Evolutionary conservation across 1,139 yeast genomes (phyloP).

Genomic region (Kodamaea anthophila): DNA sequence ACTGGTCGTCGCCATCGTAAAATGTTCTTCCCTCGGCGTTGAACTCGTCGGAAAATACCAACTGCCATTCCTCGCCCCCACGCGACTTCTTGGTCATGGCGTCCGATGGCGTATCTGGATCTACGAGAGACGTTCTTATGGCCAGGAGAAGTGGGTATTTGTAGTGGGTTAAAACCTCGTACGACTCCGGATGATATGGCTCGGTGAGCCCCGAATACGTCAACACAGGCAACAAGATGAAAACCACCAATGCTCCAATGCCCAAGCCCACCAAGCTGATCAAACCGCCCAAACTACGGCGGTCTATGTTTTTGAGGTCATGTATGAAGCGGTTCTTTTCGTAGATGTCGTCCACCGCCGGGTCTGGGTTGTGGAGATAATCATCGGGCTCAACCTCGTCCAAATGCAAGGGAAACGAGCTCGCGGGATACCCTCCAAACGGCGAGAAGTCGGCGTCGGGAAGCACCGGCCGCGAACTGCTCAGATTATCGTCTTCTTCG

Average conservation of each 20-base stretch:
- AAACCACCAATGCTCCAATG: slow-evolving; percentile 57
- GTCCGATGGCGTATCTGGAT: slow-evolving; percentile 68
- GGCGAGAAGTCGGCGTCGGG: slow-evolving; percentile 51
- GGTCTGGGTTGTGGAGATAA: slow-evolving; percentile 88
- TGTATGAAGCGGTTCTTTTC: slow-evolving; percentile 57
- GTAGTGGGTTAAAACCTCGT: slow-evolving; percentile 50
- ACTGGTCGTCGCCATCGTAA: slow-evolving; percentile 79
- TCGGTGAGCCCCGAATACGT: slow-evolving; percentile 63
- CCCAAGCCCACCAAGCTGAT: slow-evolving; percentile 52
- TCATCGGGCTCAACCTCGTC: slow-evolving; percentile 93
- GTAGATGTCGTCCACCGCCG: slow-evolving; percentile 75
- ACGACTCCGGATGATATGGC: slow-evolving; percentile 22
- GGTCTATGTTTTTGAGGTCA: slow-evolving; percentile 58
- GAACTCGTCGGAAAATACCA: slow-evolving; percentile 81
- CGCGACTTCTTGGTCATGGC: slow-evolving; percentile 41
- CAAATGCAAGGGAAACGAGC: slow-evolving; percentile 75
- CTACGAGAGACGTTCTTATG: slow-evolving; percentile 57
- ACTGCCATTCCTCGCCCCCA: slow-evolving; percentile 59
- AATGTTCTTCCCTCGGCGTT: slow-evolving; percentile 78
- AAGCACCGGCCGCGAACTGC: slow-evolving; percentile 8
- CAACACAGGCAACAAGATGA: slow-evolving; percentile 66
- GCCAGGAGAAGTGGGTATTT: slow-evolving; percentile 56
- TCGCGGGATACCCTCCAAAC: slow-evolving; percentile 91
- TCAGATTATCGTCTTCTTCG: slow-evolving; percentile 1
- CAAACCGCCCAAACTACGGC: slow-evolving; percentile 51